Evolutionary conservation across 257 asterid genomes (phyloP).

Genomic region (Scutellaria minor): DNA sequence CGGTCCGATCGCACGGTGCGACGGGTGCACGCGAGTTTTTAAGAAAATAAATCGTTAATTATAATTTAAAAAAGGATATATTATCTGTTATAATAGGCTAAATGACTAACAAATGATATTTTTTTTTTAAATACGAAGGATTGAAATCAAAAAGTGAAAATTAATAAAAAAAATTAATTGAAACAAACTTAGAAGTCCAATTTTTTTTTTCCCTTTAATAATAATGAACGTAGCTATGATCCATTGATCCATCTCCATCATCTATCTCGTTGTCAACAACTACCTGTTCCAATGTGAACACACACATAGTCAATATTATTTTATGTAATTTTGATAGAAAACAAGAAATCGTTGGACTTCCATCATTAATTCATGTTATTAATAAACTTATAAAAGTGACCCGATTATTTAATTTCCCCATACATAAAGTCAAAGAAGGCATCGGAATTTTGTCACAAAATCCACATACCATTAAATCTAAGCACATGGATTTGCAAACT

Average conservation of each 20-base stretch:
- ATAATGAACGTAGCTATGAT: not conserved
- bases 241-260: not conserved
- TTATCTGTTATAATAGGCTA: too few species aligned
- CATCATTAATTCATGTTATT: conserved; percentile 18
- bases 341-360: not conserved
- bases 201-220: too few species aligned
- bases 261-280: conserved; percentile 25
- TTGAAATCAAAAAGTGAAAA: too few species aligned
- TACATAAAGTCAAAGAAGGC: conserved; percentile 26
- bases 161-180: too few species aligned
- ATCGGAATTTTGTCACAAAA: conserved; percentile 20
- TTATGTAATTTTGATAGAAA: conserved; percentile 1
- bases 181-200: too few species aligned
- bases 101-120: too few species aligned
- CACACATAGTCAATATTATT: conserved; percentile 7
- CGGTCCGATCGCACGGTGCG: too few species aligned
- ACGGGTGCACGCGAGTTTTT: too few species aligned
- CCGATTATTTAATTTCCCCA: conserved; percentile 28
- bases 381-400: conserved; percentile 17
- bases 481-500: conserved; percentile 36
- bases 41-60: too few species aligned
- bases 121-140: too few species aligned
- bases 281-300: conserved; percentile 24
- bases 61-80: too few species aligned
- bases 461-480: conserved; percentile 14